Evolutionary conservation across 2,329 filamentous ascomycete species (phyloP).

Genomic region (Phialophora verrucosa): DNA sequence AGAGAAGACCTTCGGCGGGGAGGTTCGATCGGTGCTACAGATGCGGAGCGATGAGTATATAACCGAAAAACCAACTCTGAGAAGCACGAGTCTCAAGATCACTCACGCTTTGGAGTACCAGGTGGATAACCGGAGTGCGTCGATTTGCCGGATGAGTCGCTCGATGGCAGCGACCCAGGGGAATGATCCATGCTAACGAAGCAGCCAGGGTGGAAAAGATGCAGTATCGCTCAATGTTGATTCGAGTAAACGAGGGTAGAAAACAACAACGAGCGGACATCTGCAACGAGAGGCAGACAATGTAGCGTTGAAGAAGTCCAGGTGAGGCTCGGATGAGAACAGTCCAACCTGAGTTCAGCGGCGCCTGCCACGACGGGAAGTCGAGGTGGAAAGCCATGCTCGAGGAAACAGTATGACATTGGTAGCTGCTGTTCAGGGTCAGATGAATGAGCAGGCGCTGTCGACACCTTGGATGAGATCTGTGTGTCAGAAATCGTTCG

Average conservation of each 20-base stretch:
- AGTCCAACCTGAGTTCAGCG: background rate
- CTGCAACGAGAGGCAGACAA: constrained; percentile 29
- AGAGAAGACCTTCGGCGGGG: constrained; percentile 38
- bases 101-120: constrained; percentile 38
- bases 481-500: background rate
- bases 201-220: constrained; percentile 14
- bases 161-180: constrained; percentile 27
- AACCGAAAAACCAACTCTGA: background rate
- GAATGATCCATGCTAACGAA: constrained; percentile 31
- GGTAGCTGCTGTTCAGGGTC: background rate
- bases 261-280: constrained; percentile 33
- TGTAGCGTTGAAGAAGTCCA: constrained; percentile 1
- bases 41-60: background rate
- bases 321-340: background rate
- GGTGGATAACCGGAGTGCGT: constrained; percentile 28
- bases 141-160: constrained; percentile 31
- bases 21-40: constrained; percentile 37
- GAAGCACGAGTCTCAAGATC: background rate
- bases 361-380: background rate
- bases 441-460: background rate
- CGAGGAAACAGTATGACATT: background rate
- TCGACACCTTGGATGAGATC: background rate
- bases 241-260: constrained; percentile 1
- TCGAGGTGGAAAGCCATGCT: background rate
- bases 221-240: constrained; percentile 19